Evolutionary conservation across 2,329 filamentous ascomycete species (phyloP).

Genomic region (Pseudocercospora macadamiae): DNA sequence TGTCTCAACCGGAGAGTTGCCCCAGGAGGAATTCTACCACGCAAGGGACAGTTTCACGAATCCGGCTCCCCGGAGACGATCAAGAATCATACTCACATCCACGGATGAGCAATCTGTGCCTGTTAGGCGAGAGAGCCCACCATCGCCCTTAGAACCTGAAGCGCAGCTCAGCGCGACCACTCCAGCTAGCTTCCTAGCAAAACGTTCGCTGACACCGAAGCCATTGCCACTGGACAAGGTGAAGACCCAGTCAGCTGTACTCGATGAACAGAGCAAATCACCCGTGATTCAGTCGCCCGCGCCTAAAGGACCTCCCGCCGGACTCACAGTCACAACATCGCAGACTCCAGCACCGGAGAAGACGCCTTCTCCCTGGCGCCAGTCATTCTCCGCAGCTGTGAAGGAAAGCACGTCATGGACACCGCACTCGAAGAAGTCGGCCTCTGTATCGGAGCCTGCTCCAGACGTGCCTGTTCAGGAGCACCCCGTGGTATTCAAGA

Average conservation of each 20-base stretch:
- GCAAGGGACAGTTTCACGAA: conserved; percentile 27
- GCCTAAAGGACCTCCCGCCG: conserved; percentile 4
- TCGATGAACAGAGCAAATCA: conserved; percentile 4
- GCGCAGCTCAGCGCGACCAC: conserved; percentile 11
- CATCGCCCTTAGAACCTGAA: conserved; percentile 3
- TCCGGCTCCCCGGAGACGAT: conserved; percentile 17
- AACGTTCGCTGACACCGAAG: conserved; percentile 19
- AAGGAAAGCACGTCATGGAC: conserved; percentile 21
- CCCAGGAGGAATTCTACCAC: conserved; percentile 17
- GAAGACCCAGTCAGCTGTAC: conserved; percentile 7
- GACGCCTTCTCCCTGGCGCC: conserved; percentile 23
- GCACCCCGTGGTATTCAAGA: conserved; percentile 33
- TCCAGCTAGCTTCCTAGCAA: conserved; percentile 20
- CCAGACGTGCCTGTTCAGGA: conserved; percentile 28
- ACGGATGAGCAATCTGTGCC: conserved; percentile 9
- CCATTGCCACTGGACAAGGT: conserved; percentile 3
- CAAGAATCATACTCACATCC: conserved; percentile 21
- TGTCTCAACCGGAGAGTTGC: conserved; percentile 16
- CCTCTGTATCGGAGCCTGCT: conserved; percentile 12
- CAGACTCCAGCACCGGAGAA: conserved; percentile 18
- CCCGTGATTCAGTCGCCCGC: conserved; percentile 13
- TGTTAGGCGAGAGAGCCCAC: conserved; percentile 7
- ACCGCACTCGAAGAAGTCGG: conserved; percentile 16
- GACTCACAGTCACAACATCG: conserved; percentile 2
- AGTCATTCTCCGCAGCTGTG: conserved; percentile 22